Conservation (phyloP, 306 rosid genomes). For the Trifolium pratense region DNA sequence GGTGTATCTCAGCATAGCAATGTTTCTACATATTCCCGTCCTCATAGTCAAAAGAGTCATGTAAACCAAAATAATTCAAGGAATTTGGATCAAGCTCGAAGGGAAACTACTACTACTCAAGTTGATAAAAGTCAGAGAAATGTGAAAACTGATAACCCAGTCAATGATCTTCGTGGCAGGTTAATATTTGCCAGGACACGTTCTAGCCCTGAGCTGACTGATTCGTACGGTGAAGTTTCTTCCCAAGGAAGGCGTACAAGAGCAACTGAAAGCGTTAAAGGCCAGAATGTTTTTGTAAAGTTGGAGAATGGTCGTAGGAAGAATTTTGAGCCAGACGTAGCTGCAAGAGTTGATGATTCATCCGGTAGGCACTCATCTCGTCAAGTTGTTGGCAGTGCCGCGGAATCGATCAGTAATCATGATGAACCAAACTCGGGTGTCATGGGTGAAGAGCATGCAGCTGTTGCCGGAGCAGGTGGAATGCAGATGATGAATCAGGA, state of each 20-base stretch:
- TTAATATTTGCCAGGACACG: slow-evolving; percentile 90
- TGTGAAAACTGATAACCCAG: slow-evolving; percentile 50
- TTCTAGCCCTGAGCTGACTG: slow-evolving; percentile 97
- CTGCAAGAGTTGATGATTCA: slow-evolving; percentile 63
- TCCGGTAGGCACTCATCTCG: slow-evolving; percentile 55
- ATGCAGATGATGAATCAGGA: slow-evolving; percentile 82
- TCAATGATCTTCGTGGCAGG: slow-evolving; percentile 67
- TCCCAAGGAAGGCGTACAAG: slow-evolving; percentile 64
- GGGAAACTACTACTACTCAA: slow-evolving; percentile 56
- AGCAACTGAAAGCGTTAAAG: slow-evolving; percentile 63
- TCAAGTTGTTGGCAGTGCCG: slow-evolving; percentile 53
- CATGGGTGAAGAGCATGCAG: slow-evolving; percentile 64
- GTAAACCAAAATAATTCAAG: slow-evolving; percentile 59
- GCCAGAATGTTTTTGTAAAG: slow-evolving; percentile 52
- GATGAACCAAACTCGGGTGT: slow-evolving; percentile 59
- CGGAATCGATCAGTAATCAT: slow-evolving; percentile 63
- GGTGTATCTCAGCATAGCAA: slow-evolving; percentile 62
- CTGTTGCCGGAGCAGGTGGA: slow-evolving; percentile 59
- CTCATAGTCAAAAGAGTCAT: slow-evolving; percentile 60
- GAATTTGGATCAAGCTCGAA: slow-evolving; percentile 57
- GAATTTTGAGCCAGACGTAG: slow-evolving; percentile 57
- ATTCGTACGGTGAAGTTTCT: slow-evolving; percentile 73
- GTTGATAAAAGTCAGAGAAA: slow-evolving; percentile 66
- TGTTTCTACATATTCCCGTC: slow-evolving; percentile 50
- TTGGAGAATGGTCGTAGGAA: slow-evolving; percentile 68